These are phyloP conservation scores for Boletus tomentosulus DNA, from an alignment of 768 basidiomycete species.

Conservation along the genomic window DNA sequence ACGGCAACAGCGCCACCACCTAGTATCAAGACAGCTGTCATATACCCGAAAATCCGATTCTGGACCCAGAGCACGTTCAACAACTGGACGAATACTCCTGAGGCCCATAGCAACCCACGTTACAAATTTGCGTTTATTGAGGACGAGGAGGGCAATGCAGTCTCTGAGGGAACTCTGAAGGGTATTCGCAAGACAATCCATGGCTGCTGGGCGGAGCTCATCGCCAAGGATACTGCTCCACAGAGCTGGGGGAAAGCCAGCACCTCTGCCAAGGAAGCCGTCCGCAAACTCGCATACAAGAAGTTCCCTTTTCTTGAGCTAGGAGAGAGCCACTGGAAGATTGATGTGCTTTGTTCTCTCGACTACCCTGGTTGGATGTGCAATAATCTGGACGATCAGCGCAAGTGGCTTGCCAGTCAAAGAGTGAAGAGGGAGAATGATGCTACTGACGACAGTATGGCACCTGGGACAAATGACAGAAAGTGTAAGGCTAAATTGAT, in stretches of 20 bases:
- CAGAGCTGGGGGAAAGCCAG: too few species aligned
- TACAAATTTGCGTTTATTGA: not conserved
- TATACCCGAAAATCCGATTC: not conserved
- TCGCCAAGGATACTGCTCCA: not conserved
- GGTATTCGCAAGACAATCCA: not conserved
- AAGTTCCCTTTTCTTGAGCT: not conserved
- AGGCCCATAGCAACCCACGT: not conserved
- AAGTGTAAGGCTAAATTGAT: not conserved
- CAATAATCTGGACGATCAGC: not conserved
- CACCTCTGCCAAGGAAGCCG: too few species aligned
- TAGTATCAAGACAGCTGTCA: not conserved
- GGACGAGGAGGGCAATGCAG: not conserved
- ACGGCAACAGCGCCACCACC: not conserved
- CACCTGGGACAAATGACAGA: not conserved
- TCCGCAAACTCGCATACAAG: too few species aligned
- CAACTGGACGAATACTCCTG: not conserved
- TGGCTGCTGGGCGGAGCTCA: conserved; percentile 1
- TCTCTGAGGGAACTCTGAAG: not conserved
- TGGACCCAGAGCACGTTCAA: not conserved
- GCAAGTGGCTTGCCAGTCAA: not conserved
- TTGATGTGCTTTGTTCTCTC: not conserved
- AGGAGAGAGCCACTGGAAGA: not conserved
- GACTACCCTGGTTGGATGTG: not conserved
- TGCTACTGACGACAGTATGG: not conserved
- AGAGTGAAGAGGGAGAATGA: not conserved